Evolutionary conservation across 257 asterid species (phyloP), one percentile per base, ranked within the genome.

Genomic region (Gentiana dahurica): DNA sequence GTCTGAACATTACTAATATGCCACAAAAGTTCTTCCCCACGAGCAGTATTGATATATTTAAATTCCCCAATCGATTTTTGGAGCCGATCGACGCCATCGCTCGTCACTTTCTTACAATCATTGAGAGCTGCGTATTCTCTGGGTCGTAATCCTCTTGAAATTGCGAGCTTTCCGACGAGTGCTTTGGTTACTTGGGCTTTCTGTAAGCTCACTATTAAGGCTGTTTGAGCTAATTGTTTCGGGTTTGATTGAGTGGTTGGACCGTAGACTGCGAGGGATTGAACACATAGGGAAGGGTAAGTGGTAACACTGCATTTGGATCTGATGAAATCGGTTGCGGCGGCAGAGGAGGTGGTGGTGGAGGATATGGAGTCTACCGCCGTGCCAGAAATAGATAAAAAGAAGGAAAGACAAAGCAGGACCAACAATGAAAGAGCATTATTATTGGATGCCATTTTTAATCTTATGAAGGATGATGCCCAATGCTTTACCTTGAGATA

Each of bases 1-100:
- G 92, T 83, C 78, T 75, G 77, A 51, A 83, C 41, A 12, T 83
- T 80, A 58, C 81, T 75, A 73, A 75, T 49, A 67, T 77, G 81
- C 80, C 81, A 68, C 3, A 1, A 36, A 65, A 54, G 76, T 32
- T 78, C 85, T 15, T 76, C 68, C 35, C 80, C 76, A 5, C 60
- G 39, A 12, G 73, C 53, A 34, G 39, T 50, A 36, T 76, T 74
- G 66, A 61, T 11, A 0, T 59, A 61, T 71, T 70, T 78, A 8
- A 83, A 77, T 76, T 83, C 93, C 12, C 36, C 35, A 38, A 68
- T 55, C 2, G 69, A 61, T 33, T 57, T 62, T 39, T 36, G 56
- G 9, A 68, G 51, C 68, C 68, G 53, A 38, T 44, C 64, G 2
- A 55, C 53, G 7, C 46, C 55, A 6, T 55, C 73, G 45, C 56